phyloP scores from a whole-genome alignment of 495 filamentous ascomycete species.

The Penicillium canescens region DNA sequence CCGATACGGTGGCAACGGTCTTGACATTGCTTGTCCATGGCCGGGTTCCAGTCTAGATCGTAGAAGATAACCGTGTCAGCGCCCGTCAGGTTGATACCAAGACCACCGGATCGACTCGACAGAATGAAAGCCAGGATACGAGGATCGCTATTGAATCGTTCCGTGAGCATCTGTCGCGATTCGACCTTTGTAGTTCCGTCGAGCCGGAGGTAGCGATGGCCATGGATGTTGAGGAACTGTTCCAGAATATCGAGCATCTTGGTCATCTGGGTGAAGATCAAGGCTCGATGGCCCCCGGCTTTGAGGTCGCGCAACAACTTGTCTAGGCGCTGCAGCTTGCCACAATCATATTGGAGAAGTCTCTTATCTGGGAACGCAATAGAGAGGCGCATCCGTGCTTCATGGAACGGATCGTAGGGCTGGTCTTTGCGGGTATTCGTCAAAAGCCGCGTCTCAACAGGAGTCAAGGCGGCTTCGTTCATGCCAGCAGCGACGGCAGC shows the following conservation, averaged over 20 bases:
- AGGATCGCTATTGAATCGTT: constrained; percentile 93
- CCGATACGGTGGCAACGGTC: constrained; percentile 97
- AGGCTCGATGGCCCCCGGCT: constrained; percentile 83
- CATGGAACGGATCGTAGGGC: constrained; percentile 83
- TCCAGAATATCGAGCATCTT: constrained; percentile 97
- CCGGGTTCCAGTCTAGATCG: constrained; percentile 98
- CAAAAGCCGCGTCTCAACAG: constrained; percentile 58
- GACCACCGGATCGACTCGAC: constrained; percentile 88
- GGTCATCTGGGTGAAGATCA: constrained; percentile 99
- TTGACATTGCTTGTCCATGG: constrained; percentile 99
- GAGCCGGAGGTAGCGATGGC: constrained; percentile 92
- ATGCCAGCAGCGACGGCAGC: constrained; percentile 80
- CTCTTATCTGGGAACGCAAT: constrained; percentile 98
- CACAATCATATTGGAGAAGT: constrained; percentile 95
- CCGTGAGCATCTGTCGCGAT: constrained; percentile 91
- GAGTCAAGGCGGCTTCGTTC: constrained; percentile 64
- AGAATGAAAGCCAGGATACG: constrained; percentile 94
- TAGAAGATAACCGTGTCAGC: constrained; percentile 99
- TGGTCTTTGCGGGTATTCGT: constrained; percentile 53
- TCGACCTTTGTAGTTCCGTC: constrained; percentile 95
- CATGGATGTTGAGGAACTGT: constrained; percentile 97
- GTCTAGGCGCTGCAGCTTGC: constrained; percentile 91
- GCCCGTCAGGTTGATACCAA: constrained; percentile 96
- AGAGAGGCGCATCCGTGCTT: constrained; percentile 85
- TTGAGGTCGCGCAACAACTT: constrained; percentile 84